phyloP scores from a whole-genome alignment of 371 early-diverging fungal species.

The Zychaea mexicana region DNA sequence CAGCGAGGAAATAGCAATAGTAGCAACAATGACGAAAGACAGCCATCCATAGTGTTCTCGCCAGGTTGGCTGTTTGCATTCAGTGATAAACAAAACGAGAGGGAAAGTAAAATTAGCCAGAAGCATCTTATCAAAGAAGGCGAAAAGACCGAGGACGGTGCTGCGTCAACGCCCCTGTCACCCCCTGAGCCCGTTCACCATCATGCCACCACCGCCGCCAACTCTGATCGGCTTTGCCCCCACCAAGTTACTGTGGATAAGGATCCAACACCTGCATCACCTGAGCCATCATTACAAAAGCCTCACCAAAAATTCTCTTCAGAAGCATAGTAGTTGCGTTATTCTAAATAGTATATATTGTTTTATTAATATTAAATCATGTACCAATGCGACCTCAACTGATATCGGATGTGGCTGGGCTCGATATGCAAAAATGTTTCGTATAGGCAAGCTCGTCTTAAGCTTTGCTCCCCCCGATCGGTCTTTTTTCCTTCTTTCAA shows the following conservation, averaged over 20 bases:
- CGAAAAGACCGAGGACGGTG: no score
- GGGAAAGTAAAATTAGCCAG: neutral
- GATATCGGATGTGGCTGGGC: no score
- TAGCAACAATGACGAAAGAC: neutral
- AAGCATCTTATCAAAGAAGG: neutral
- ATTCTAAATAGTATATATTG: neutral
- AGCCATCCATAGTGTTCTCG: slow-evolving; percentile 5
- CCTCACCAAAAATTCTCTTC: neutral
- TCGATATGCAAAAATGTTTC: neutral
- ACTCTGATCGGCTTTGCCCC: neutral
- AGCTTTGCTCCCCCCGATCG: neutral
- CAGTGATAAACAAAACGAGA: neutral
- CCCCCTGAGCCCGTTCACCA: neutral
- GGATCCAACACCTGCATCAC: neutral
- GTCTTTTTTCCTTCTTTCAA: neutral
- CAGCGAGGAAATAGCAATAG: neutral
- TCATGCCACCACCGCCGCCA: neutral
- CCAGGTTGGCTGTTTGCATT: slow-evolving; percentile 11
- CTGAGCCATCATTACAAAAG: neutral
- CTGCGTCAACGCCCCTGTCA: neutral
- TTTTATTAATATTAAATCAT: neutral
- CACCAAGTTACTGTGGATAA: slow-evolving; percentile 2
- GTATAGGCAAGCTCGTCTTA: neutral
- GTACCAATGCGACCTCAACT: no score
- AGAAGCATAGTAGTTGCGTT: neutral